Percentiles rank a stretch among this genome's conserved stretches.
phyloP scores from a whole-genome alignment of 1,284 basidiomycete genomes.

The Tilletia walkeri region DNA sequence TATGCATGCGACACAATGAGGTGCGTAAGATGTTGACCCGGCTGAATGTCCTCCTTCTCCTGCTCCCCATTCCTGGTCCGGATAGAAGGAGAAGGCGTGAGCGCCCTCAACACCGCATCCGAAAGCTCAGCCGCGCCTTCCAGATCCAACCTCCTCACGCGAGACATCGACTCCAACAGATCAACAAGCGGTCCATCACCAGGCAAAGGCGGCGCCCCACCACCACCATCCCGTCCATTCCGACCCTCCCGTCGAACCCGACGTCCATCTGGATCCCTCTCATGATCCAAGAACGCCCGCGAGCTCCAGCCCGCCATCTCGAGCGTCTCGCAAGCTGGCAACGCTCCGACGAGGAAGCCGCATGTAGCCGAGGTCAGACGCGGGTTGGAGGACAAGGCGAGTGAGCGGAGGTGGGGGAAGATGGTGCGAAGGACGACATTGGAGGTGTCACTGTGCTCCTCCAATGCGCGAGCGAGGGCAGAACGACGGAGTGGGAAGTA shows the following conservation, averaged over 20 bases:
- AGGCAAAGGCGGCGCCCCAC: neutral
- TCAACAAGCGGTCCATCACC: constrained; percentile 70
- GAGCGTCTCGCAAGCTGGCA: constrained; percentile 74
- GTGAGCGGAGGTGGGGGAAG: constrained; percentile 66
- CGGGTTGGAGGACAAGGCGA: constrained; percentile 73
- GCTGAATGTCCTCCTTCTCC: constrained; percentile 17
- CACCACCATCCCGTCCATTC: neutral
- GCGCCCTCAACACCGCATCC: constrained; percentile 67
- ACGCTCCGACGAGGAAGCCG: constrained; percentile 68
- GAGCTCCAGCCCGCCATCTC: constrained; percentile 72
- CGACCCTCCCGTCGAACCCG: constrained; percentile 12
- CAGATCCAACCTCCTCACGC: constrained; percentile 74
- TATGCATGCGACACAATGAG: constrained; percentile 65
- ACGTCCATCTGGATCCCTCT: constrained; percentile 4
- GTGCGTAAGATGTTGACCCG: constrained; percentile 71
- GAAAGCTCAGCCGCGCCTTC: constrained; percentile 76
- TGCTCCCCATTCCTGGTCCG: neutral
- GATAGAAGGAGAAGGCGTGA: constrained; percentile 63
- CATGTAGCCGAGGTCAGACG: constrained; percentile 73
- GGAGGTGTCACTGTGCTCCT: neutral
- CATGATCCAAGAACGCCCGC: constrained; percentile 57
- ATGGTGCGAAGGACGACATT: constrained; percentile 27
- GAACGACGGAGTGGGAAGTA: constrained; percentile 36
- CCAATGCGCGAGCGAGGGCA: constrained; percentile 25
- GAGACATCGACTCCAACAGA: constrained; percentile 69